A percentile compares a stretch with the other conserved stretches of the same genome.
phyloP scores from a whole-genome alignment of 1,139 yeast genomes.

The Kodamaea fungicola region DNA sequence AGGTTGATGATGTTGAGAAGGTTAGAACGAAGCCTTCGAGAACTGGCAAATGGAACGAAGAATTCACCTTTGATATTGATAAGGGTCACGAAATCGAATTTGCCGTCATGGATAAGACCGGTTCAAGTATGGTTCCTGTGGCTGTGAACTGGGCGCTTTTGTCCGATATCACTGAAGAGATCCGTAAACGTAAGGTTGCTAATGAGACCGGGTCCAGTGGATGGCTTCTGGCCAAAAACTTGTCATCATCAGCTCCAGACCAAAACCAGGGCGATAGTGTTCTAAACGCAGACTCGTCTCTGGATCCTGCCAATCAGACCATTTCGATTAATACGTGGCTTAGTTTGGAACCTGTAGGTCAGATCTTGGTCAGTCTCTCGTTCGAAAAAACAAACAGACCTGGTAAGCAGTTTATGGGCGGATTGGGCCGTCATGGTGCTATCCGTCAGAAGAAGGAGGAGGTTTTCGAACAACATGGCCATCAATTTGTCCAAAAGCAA shows the following conservation, averaged over 20 bases:
- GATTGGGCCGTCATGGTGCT: slow-evolving; percentile 97
- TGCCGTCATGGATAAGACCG: slow-evolving; percentile 77
- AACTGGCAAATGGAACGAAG: slow-evolving; percentile 82
- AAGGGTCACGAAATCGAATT: slow-evolving; percentile 90
- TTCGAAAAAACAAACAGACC: slow-evolving; percentile 66
- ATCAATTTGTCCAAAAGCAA: slow-evolving; percentile 92
- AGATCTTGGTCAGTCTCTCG: slow-evolving; percentile 70
- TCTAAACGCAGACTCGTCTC: not conserved
- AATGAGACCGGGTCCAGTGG: slow-evolving; percentile 70
- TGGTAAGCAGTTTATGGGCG: slow-evolving; percentile 58
- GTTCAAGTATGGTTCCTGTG: slow-evolving; percentile 72
- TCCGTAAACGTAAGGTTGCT: slow-evolving; percentile 85
- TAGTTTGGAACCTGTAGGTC: slow-evolving; percentile 91
- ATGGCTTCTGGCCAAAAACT: slow-evolving; percentile 80
- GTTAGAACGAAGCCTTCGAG: slow-evolving; percentile 75
- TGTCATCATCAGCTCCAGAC: slow-evolving; percentile 23
- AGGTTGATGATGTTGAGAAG: slow-evolving; percentile 81
- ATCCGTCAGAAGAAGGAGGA: slow-evolving; percentile 94
- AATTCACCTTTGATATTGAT: slow-evolving; percentile 74
- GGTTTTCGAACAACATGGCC: slow-evolving; percentile 94
- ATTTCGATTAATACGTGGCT: slow-evolving; percentile 76
- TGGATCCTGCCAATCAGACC: slow-evolving; percentile 15
- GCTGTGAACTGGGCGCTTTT: slow-evolving; percentile 89
- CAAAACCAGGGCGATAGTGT: slow-evolving; percentile 4
- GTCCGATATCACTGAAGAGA: slow-evolving; percentile 89